Conservation (phyloP, 139 green algal genomes). For the Marvania coccoides region DNA sequence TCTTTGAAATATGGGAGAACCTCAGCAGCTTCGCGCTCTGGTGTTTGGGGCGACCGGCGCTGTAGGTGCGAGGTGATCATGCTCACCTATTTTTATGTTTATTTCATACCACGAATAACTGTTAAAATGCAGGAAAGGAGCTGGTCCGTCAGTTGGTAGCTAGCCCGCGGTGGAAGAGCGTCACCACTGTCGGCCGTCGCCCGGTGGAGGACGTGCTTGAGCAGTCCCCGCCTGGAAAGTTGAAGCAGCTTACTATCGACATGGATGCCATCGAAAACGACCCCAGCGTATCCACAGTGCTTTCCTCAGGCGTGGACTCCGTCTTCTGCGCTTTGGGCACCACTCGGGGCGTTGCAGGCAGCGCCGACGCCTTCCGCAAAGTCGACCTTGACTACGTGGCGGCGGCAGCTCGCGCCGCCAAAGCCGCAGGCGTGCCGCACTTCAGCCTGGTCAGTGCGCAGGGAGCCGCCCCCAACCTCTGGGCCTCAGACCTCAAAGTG, state of each 20-base stretch:
- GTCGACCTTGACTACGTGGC: conserved; percentile 56
- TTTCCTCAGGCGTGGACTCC: conserved; percentile 1
- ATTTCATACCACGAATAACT: neutral
- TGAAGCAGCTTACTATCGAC: neutral
- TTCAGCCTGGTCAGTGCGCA: conserved; percentile 25
- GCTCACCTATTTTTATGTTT: neutral
- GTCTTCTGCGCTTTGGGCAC: conserved; percentile 56
- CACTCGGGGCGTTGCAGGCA: conserved; percentile 46
- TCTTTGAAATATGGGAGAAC: neutral
- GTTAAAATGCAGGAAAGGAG: conserved; percentile 14
- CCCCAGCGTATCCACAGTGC: neutral
- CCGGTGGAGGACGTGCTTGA: neutral
- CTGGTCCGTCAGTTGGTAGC: conserved; percentile 33
- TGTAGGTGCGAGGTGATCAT: conserved; percentile 2
- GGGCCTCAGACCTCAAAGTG: conserved; percentile 9
- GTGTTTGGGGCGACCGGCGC: conserved; percentile 35
- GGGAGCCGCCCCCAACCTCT: conserved; percentile 13
- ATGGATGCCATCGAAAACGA: neutral
- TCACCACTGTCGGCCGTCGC: conserved; percentile 25
- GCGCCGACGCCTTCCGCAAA: conserved; percentile 40
- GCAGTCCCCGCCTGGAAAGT: conserved; percentile 8
- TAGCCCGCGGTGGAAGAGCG: conserved; percentile 14
- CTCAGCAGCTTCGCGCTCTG: conserved; percentile 12
- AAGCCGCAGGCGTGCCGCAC: conserved; percentile 21
- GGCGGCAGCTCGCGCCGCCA: conserved; percentile 29